Evolutionary conservation across 2,329 filamentous ascomycete species (phyloP), one percentile per base, ranked within the genome.

Genomic region (Calonectria ilicicola): DNA sequence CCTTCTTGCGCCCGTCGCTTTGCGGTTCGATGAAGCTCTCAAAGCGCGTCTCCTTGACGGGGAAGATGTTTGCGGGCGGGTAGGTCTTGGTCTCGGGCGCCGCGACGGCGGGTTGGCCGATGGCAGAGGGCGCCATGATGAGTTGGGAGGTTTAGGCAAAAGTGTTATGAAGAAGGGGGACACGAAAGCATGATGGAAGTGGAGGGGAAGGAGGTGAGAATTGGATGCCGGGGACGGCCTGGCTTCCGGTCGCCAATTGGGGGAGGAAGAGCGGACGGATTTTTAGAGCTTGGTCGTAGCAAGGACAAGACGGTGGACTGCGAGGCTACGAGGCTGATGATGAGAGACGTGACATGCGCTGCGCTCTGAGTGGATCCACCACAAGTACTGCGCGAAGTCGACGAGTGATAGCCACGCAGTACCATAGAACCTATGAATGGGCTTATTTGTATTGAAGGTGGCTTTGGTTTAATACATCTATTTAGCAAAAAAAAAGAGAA

Each of bases 1-100:
- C 96, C 77, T 90, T 88, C 79, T 91, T 89, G 81, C 93, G 95
- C 60, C 94, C 94, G 79, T 96, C 93, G 10, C 88, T 85, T 78
- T 90, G 87, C 2, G 88, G 84, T 35, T 87, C 83, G 44, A 89
- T 84, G 68, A 85, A 88, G 72, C 88, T 88, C 74, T 92, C 90
- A 79, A 92, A 93, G 74, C 86, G 88, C 71, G 87, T 88, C 80
- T 93, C 92, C 79, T 89, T 90, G 71, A 91, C 89, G n/a, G 87
- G 86, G 76, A 91, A 91, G 66, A 93, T 87, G 49, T 87, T 87
- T 73, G 90, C 85, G 42, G 90, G 85, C 67, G 90, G 87, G 75
- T 88, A 89, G 71, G 81, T 85, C 81, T 84, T 83, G 80, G 81
- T 81, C 81, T 82, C 78, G 69, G 80, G 82, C 70, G 80, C 74